Evolutionary conservation across 202 grass and related monocot genomes (phyloP).

Genomic region (Cymbopogon flexuosus): DNA sequence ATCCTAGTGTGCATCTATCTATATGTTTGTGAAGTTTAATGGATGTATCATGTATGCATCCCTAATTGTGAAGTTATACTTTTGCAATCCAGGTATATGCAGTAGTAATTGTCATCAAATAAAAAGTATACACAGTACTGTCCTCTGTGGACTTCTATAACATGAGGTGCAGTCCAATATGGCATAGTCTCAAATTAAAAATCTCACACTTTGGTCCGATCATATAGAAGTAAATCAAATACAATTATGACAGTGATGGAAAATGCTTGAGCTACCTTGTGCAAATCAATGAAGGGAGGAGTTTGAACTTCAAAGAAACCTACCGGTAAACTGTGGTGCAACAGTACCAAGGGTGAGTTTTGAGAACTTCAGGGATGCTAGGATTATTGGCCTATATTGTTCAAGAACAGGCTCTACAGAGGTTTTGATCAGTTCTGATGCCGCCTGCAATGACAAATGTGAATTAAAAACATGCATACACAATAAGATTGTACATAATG

Average conservation of each 20-base stretch:
- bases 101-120: not conserved
- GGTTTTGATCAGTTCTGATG: slow-evolving; percentile 80
- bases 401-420: slow-evolving; percentile 90
- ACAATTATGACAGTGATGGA: not conserved
- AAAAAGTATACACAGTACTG: not conserved
- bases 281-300: not conserved
- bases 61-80: not conserved
- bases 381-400: slow-evolving; percentile 71
- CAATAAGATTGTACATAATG: not conserved
- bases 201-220: not conserved
- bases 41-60: not conserved
- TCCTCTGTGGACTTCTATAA: not conserved
- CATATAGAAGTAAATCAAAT: not conserved
- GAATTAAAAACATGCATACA: slow-evolving; percentile 21
- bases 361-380: slow-evolving; percentile 91
- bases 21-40: not conserved
- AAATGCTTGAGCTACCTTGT: not conserved
- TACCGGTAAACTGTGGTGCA: slow-evolving; percentile 94
- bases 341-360: slow-evolving; percentile 92
- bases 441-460: slow-evolving; percentile 52
- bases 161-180: not conserved
- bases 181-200: not conserved
- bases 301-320: slow-evolving; percentile 28
- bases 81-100: not conserved
- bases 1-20: not conserved